Conservation (phyloP, 73 alveolate species). For the Breviolum minutum region DNA sequence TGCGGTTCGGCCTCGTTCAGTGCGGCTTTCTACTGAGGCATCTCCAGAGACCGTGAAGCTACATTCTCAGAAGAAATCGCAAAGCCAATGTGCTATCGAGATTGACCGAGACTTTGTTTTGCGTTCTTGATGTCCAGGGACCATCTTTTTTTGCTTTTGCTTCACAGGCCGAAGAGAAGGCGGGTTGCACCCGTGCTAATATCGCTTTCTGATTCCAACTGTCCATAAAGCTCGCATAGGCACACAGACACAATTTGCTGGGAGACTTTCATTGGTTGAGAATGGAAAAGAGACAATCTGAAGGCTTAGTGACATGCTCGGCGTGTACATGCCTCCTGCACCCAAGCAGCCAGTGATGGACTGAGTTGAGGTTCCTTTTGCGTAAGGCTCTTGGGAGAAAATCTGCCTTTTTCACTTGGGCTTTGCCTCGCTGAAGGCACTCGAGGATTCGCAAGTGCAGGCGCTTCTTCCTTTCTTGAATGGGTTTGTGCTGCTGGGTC, state of each 20-base stretch:
- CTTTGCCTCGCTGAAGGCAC: not conserved
- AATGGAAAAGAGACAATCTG: not conserved
- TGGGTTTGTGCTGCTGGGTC: not conserved
- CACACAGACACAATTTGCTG: not conserved
- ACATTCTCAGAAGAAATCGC: not conserved
- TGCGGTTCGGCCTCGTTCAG: not conserved
- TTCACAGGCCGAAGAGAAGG: constrained; percentile 46
- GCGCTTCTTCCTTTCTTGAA: not conserved
- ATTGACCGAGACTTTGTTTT: too few species aligned
- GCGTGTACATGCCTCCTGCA: constrained; percentile 85
- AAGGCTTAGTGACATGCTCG: constrained; percentile 94
- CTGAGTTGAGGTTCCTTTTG: not conserved
- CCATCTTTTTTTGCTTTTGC: not conserved
- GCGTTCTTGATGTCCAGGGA: not conserved
- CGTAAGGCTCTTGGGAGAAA: not conserved
- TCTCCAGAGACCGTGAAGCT: constrained; percentile 12
- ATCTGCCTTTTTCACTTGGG: not conserved
- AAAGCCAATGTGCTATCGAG: too few species aligned
- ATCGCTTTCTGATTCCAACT: not conserved
- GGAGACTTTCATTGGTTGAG: not conserved
- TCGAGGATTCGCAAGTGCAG: constrained; percentile 78
- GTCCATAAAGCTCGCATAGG: not conserved
- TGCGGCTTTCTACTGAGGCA: not conserved
- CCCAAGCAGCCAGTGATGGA: constrained; percentile 34
- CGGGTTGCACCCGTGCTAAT: not conserved